phyloP scores from a whole-genome alignment of 164 flowering plant species.

The Stephania japonica region DNA sequence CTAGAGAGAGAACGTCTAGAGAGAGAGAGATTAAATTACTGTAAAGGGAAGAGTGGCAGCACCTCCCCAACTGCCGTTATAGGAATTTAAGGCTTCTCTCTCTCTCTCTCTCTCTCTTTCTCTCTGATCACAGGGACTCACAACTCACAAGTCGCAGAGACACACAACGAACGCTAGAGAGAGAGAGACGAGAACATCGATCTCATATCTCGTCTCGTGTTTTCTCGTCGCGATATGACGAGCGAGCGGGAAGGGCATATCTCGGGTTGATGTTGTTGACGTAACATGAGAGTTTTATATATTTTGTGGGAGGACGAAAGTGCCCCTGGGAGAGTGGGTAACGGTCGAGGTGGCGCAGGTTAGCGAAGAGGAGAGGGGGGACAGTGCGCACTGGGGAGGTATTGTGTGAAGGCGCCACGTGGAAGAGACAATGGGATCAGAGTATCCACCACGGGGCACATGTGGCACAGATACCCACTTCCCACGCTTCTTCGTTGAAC shows the following conservation, averaged over 20 bases:
- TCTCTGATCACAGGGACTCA: not conserved
- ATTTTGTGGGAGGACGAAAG: not conserved
- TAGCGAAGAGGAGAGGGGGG: not conserved
- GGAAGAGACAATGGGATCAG: conserved; percentile 5
- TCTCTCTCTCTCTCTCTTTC: too few relatives aligned
- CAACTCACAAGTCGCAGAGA: not conserved
- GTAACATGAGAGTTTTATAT: not conserved
- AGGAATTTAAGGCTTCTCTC: not conserved
- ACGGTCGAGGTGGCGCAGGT: not conserved
- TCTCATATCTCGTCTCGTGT: too few relatives aligned
- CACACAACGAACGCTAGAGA: not conserved
- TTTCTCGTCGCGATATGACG: not conserved
- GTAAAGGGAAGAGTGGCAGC: conserved; percentile 7
- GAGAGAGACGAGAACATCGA: too few relatives aligned
- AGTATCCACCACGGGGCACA: not conserved
- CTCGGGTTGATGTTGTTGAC: not conserved
- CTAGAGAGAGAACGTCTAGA: conserved; percentile 11
- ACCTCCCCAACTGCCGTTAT: conserved; percentile 3
- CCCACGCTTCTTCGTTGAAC: conserved; percentile 7
- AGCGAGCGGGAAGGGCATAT: not conserved
- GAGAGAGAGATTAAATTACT: conserved; percentile 14
- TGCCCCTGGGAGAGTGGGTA: not conserved
- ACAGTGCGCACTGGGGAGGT: not conserved
- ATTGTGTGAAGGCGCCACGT: not conserved
- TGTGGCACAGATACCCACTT: conserved; percentile 14